Conservation (phyloP, 2,329 filamentous ascomycete species). For the Colletotrichum filicis region DNA sequence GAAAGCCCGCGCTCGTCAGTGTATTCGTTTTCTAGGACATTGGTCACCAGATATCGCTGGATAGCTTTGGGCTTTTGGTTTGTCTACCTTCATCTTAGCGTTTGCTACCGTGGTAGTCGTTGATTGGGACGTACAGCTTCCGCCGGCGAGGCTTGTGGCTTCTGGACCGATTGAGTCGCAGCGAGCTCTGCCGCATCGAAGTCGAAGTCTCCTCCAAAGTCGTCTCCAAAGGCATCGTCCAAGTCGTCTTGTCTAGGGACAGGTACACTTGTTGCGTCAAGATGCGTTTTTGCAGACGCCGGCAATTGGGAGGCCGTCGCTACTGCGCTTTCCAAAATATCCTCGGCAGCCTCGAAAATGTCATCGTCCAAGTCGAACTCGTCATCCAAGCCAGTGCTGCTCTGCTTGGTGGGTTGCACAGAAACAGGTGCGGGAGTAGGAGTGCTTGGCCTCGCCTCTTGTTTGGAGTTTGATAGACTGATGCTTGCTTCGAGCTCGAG, state of each 20-base stretch:
- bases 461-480: constrained; percentile 40
- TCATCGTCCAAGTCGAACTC: constrained; percentile 77
- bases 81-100: constrained; percentile 77
- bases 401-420: not conserved
- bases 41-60: constrained; percentile 86
- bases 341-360: constrained; percentile 60
- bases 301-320: constrained; percentile 17
- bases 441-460: constrained; percentile 9
- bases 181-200: constrained; percentile 80
- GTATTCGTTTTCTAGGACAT: constrained; percentile 77
- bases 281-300: constrained; percentile 15
- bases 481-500: constrained; percentile 63
- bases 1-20: constrained; percentile 68
- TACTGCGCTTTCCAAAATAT: constrained; percentile 43
- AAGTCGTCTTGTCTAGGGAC: constrained; percentile 50
- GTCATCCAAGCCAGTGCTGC: constrained; percentile 51
- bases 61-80: constrained; percentile 77
- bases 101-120: constrained; percentile 42
- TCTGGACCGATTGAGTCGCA: constrained; percentile 73
- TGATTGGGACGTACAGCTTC: constrained; percentile 50
- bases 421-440: not conserved
- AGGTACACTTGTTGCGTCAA: not conserved
- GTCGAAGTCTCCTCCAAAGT: constrained; percentile 79
- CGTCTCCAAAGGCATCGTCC: constrained; percentile 80
- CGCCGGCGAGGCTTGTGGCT: constrained; percentile 37